Conservation (phyloP, 108 stramenopile genomes). For the Craspedostauros australis region DNA sequence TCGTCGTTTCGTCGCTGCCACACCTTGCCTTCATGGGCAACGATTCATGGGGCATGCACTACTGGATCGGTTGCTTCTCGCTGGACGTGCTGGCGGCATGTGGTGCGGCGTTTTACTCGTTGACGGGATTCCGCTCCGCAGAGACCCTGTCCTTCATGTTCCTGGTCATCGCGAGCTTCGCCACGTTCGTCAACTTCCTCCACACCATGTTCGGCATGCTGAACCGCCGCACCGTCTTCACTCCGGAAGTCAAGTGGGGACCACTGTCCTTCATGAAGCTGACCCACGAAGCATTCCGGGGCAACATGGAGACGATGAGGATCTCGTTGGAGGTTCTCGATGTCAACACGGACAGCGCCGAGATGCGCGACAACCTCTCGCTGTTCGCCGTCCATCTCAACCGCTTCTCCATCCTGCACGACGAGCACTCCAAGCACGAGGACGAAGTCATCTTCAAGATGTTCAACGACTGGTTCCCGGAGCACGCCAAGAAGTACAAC, state of each 20-base stretch:
- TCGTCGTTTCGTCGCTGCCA: constrained; percentile 12
- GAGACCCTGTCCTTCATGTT: constrained; percentile 5
- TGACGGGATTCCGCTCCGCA: constrained; percentile 4
- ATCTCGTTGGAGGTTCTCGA: not conserved
- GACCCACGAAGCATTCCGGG: constrained; percentile 30
- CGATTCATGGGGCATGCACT: constrained; percentile 21
- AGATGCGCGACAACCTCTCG: constrained; percentile 6
- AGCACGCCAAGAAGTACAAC: constrained; percentile 22
- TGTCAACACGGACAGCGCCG: constrained; percentile 1
- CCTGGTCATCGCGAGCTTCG: constrained; percentile 13
- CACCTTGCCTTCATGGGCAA: constrained; percentile 12
- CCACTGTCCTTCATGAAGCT: constrained; percentile 27
- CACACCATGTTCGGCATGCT: constrained; percentile 18
- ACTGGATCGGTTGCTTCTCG: constrained; percentile 32
- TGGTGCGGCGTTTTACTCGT: constrained; percentile 13
- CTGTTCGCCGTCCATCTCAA: constrained; percentile 30
- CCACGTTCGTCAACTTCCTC: constrained; percentile 8
- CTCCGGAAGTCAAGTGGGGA: constrained; percentile 25
- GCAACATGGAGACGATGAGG: constrained; percentile 13
- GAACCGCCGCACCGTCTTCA: constrained; percentile 23
- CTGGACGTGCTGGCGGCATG: constrained; percentile 17
- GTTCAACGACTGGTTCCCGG: constrained; percentile 22
- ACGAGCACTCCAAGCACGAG: constrained; percentile 29
- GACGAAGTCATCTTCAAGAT: constrained; percentile 30
- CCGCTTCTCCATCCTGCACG: constrained; percentile 24